Evolutionary conservation across 768 basidiomycete species (phyloP), one percentile per base, ranked within the genome.

Genomic region (Grammothele lineata): DNA sequence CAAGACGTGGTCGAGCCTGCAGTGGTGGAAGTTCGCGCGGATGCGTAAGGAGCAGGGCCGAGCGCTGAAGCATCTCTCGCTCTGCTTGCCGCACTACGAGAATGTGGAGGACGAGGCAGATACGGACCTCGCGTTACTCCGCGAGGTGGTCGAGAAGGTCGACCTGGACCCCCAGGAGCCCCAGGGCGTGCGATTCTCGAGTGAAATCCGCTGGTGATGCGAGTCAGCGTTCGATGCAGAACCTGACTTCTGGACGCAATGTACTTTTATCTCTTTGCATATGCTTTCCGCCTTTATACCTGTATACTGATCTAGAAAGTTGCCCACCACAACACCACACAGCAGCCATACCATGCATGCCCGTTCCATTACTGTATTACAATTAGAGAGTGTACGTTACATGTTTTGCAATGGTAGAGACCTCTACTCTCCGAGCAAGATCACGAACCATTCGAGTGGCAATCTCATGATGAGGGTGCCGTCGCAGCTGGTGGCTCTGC

Each of bases 1-100:
- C 53, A 53, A 50, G 54, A 59, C 59, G 34, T 63, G 62, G 62
- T 63, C 62, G 12, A 54, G 55, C 17, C 53, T 63, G 37, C 62
- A 58, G 47, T 59, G 54, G 43, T 63, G 54, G 49, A 52, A 45
- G 18, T 47, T 63, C 45, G 59, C 62, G 24, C 27, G 56, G 48
- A 46, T 51, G 44, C 57, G 62, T 17, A 38, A 40, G 23, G 27
- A 44, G 18, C 47, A 38, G 5, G 62, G 62, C 4, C 53, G 53
- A 22, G 54, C 59, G 10, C 42, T 63, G 24, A 57, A 57, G 26
- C 45, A 48, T 10, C 53, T 63, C 23, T 63, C 62, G 32, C 48
- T 63, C 43, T 50, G 48, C 26, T 46, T 59, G 12, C 50, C 59
- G 25, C 58, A 57, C 42, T 63, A 63, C 52, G 57, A 60, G 38